Conservation (phyloP, 2,329 filamentous ascomycete species). For the Epicoccum nigrum region DNA sequence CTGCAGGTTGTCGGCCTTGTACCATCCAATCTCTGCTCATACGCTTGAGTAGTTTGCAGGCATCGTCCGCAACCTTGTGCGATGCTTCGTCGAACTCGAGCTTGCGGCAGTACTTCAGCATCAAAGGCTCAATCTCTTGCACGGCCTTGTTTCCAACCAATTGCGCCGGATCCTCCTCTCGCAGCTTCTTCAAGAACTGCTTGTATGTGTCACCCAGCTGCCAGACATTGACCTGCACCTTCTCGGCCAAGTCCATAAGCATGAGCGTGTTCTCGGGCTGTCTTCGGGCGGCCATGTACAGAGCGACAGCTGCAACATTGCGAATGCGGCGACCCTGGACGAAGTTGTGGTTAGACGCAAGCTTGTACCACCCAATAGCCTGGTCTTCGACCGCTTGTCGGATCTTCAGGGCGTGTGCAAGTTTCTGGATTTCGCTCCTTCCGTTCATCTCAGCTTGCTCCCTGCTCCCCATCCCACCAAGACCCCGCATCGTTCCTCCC, state of each 20-base stretch:
- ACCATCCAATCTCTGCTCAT: conserved; percentile 99
- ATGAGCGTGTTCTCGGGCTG: conserved; percentile 82
- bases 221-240: conserved; percentile 86
- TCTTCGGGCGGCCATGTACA: conserved; percentile 86
- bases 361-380: conserved; percentile 52
- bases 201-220: conserved; percentile 90
- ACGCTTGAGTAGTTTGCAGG: conserved; percentile 82
- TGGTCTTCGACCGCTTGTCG: conserved; percentile 45
- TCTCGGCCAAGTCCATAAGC: conserved; percentile 93
- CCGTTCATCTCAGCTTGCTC: conserved; percentile 68
- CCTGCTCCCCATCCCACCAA: conserved; percentile 60
- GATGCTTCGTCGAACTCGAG: conserved; percentile 87
- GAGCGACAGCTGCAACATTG: conserved; percentile 85
- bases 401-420: conserved; percentile 50
- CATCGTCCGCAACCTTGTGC: conserved; percentile 85
- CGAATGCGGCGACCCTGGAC: conserved; percentile 74
- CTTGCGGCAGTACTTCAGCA: conserved; percentile 87
- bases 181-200: conserved; percentile 70
- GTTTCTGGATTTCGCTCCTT: conserved; percentile 49
- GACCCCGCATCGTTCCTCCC: conserved; percentile 55
- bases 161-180: conserved; percentile 63
- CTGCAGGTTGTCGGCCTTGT: conserved; percentile 88
- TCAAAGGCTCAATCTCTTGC: conserved; percentile 81
- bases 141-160: conserved; percentile 59
- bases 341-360: conserved; percentile 66